A percentile compares a stretch with the other conserved stretches of the same genome.
These are phyloP conservation scores for Colletotrichum karsti DNA, from an alignment of 2,329 filamentous ascomycete genomes.

Conservation along the genomic window DNA sequence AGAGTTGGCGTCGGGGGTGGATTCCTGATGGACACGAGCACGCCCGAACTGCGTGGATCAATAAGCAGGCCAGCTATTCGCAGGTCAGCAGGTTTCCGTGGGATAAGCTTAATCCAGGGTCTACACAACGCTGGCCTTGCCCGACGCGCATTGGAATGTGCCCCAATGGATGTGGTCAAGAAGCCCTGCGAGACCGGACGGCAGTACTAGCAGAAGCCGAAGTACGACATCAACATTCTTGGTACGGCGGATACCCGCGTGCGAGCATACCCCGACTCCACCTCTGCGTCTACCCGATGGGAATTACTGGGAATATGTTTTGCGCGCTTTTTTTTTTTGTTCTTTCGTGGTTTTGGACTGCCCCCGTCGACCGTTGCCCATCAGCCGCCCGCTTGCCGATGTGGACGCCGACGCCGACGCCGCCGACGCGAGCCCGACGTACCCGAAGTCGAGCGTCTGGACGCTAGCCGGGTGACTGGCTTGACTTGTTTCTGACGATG, in stretches of 20 bases:
- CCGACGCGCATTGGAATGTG: not conserved
- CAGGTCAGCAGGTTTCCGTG: not conserved
- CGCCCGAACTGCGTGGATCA: too few relatives aligned
- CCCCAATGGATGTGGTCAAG: not conserved
- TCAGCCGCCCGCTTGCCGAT: not conserved
- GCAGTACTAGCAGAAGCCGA: not conserved
- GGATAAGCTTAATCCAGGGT: constrained; percentile 6
- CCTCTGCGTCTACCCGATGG: not conserved
- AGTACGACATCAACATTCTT: not conserved
- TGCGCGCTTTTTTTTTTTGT: not conserved
- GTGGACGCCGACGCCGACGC: constrained; percentile 9
- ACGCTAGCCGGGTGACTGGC: not conserved
- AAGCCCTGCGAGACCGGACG: not conserved
- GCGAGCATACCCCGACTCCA: not conserved
- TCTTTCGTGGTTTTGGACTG: not conserved
- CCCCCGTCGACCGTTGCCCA: not conserved
- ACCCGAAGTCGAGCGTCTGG: not conserved
- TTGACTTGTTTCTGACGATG: not conserved
- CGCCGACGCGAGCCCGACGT: constrained; percentile 14
- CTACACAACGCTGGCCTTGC: not conserved
- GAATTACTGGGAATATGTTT: constrained; percentile 4
- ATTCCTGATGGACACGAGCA: not conserved
- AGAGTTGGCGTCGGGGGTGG: not conserved
- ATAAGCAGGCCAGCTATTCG: not conserved
- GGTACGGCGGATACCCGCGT: not conserved